Evolutionary conservation across 2,329 filamentous ascomycete genomes (phyloP).

Genomic region (Alternaria metachromatica): DNA sequence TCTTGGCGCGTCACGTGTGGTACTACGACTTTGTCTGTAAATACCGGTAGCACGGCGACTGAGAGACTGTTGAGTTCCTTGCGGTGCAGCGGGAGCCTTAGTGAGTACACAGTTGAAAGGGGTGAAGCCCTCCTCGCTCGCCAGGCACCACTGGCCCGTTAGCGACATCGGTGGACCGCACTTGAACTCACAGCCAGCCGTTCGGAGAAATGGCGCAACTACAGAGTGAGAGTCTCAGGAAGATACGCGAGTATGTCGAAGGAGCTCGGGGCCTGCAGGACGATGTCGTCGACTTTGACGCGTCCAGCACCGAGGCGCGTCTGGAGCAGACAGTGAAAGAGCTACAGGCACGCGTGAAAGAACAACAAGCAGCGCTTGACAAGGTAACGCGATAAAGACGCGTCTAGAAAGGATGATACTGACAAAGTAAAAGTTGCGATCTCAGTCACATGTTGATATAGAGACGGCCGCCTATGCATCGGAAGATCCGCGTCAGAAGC

Average conservation of each 20-base stretch:
- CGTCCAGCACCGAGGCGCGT: conserved; percentile 57
- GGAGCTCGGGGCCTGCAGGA: conserved; percentile 31
- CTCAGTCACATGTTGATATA: conserved; percentile 31
- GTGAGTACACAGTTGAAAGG: background rate
- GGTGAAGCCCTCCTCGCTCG: conserved; percentile 3
- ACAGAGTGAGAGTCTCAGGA: conserved; percentile 21
- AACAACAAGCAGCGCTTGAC: conserved; percentile 56
- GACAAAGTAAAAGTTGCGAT: conserved; percentile 54
- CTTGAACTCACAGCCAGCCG: background rate
- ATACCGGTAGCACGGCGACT: background rate
- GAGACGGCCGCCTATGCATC: conserved; percentile 43
- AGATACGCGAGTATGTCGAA: conserved; percentile 40
- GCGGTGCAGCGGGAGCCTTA: background rate
- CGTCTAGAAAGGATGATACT: background rate
- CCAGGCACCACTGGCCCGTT: conserved; percentile 6
- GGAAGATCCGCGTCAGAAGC: conserved; percentile 41
- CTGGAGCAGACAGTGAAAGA: conserved; percentile 72
- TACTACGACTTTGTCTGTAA: background rate
- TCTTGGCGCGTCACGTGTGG: conserved; percentile 29
- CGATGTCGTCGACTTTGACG: conserved; percentile 47
- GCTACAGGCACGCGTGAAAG: conserved; percentile 62
- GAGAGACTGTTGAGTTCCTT: background rate
- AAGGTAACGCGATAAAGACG: conserved; percentile 44
- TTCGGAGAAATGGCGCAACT: conserved; percentile 30
- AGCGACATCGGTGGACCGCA: conserved; percentile 5